Base-by-base conservation (phyloP, 2,329 filamentous ascomycete genomes). In the Neodidymelliopsis sp. region DNA sequence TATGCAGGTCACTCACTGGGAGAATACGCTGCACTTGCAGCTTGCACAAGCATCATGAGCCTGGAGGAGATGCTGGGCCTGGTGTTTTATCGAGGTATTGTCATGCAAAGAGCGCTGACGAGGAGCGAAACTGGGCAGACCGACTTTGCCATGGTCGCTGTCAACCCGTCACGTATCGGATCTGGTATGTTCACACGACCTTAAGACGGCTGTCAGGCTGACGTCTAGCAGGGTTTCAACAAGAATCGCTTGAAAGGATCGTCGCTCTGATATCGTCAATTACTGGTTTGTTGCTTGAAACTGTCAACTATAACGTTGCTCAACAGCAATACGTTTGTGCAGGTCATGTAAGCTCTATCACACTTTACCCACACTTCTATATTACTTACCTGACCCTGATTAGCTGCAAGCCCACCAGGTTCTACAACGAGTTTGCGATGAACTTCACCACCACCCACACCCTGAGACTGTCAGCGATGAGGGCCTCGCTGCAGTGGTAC, bases 321-420 rank as follows among this genome's bases (percentile, higher is more conserved):
- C 27, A 46, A 19, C 49, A 46, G 27, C 59, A 63, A 36, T 63
- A 63, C 36, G 72, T 76, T 28, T 74, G 71, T 31, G 70, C 73
- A 2, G 74, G 72, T 18, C 23, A 25, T 25, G 23, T 25, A 25
- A 8, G 23, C 11, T 7, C 7, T 25, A 11, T 11, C 11, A 25
- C 23, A 8, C 11, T 7, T 25, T 25, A 8, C 7, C 23, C 23
- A 25, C 23, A 25, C 7, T 11, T 25, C 23, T 11, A 8, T 8
- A 11, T 11, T 11, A 25, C 23, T 25, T 8, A 25, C 11, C 23
- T 7, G 7, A 65, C 69, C 4, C 37, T 58, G 1, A 45, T 49
- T 7, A 49, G n/a, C n/a, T n/a, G n/a, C n/a, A 49, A 25, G 23
- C 23, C 23, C 39, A 61, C 19, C 43, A 54, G 12, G 39, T 31